These are phyloP conservation scores for Lipomyces spencermartinsiae DNA, from an alignment of 805 yeast genomes.

Conservation along the genomic window DNA sequence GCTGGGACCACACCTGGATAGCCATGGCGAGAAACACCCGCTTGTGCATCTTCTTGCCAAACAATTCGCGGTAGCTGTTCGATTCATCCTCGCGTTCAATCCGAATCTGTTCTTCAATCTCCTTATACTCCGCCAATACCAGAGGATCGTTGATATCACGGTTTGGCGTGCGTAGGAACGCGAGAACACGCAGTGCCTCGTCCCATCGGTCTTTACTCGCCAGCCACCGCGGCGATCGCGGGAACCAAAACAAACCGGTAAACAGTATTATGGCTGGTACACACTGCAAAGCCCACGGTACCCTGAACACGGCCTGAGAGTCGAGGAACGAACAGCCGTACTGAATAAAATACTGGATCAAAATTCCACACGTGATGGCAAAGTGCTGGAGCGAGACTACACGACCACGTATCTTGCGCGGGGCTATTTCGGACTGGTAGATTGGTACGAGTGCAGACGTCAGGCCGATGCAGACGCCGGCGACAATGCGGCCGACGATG, in stretches of 20 bases:
- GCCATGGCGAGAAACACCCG: constrained; percentile 59
- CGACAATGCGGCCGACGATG: constrained; percentile 62
- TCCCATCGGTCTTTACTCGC: constrained; percentile 57
- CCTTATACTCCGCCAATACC: constrained; percentile 37
- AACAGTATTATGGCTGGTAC: constrained; percentile 57
- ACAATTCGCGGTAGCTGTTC: neutral
- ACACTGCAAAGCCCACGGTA: constrained; percentile 67
- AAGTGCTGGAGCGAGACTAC: constrained; percentile 66
- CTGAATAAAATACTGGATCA: constrained; percentile 60
- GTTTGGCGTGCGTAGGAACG: constrained; percentile 50
- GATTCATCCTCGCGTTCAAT: constrained; percentile 31
- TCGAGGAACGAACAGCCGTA: constrained; percentile 50
- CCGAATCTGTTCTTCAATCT: constrained; percentile 35
- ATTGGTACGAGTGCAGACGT: constrained; percentile 66
- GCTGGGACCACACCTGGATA: constrained; percentile 62
- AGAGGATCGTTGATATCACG: constrained; percentile 34
- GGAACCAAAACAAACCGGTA: constrained; percentile 46
- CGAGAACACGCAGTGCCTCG: constrained; percentile 51
- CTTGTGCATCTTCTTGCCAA: constrained; percentile 16
- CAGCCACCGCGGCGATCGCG: constrained; percentile 50
- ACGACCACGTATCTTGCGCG: constrained; percentile 63
- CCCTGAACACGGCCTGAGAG: constrained; percentile 48
- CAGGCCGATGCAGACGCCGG: constrained; percentile 73
- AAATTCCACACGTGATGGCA: constrained; percentile 67
- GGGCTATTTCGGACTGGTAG: constrained; percentile 49